Base-by-base conservation (phyloP, 768 basidiomycete species). In the Mycena galopus region DNA sequence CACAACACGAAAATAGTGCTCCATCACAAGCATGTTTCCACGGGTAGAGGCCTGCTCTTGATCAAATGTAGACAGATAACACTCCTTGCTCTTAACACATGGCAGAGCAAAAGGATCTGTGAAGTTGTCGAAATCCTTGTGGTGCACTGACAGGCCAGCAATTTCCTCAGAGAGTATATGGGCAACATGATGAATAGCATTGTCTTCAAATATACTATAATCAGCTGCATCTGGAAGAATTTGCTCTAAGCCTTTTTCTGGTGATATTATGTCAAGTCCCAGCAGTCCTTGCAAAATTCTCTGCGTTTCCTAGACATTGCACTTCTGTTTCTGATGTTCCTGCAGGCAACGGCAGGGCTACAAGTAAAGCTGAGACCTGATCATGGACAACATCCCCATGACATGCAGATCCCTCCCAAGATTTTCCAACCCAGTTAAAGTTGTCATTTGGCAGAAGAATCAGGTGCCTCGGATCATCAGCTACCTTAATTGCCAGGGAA, bases 11-110 rank as follows among this genome's bases (percentile, higher is more conserved):
- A 44, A 44, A 44, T 44, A 44, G 19, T 44, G 42, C 17, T 44
- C 42, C 42, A 44, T 44, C 19, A 44, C 42, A 12, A 44, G 42
- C 51, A 65, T 65, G 23, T 65, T 55, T 42, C 64, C 64, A 3
- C 51, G 51, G 21, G 64, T 65, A 8, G 51, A 65, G 12, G n/a
- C 11, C 8, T 55, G 64, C 53, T 65, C 64, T 21, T 65, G 64
- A 19, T 60, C 59, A 60, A 17, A 60, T 39, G 59, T 42, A 4
- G 64, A 37, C 4, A 65, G 64, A 21, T 44, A 44, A 19, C 19
- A 44, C 42, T 44, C 42, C 17, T 44, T 17, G 17, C 14, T 44
- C 42, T 44, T 44, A 16, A 6, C 19, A 44, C 12, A 6, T 44
- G 42, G 42, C 14, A 44, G 19, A 44, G 42, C 42, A 44, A 16